Evolutionary conservation across 441 rosid species (phyloP), one percentile per base, ranked within the genome.

Genomic region (Pelargonium citronellum): DNA sequence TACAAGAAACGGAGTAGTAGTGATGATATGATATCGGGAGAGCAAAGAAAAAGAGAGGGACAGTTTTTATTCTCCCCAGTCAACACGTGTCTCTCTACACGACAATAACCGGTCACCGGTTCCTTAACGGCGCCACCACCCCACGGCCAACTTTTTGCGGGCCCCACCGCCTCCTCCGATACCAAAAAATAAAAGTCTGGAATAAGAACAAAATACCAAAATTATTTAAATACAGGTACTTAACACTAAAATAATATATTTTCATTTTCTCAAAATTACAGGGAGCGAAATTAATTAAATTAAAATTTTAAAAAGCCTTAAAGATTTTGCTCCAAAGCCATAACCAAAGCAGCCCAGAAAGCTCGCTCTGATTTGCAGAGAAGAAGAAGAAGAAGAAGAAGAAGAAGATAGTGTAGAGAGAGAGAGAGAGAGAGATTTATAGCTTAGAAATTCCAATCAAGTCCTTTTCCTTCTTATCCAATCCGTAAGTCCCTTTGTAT

Each of bases 331-430:
- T 76, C 69, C 79, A 47, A 81, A 75, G 79, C 85, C 83, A 78
- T 83, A 83, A 70, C 68, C 79, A 66, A 69, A 76, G 64, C 55
- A 64, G 57, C 24, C 58, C 72, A 55, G 5, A 64, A 16, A 71
- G 80, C 72, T 71, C 67, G 76, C 69, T 87, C 90, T 86, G 91
- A 83, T 91, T 88, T 84, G 89, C 92, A 84, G 84, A 80, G 90
- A 80, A 30, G 37, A 30, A 30, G 37, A 87, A 81, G 89, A 80
- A 81, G 75, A 84, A 81, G 84, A 53, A 55, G 22, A 16, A 16
- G 24, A 58, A 57, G 63, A 16, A 7, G 41, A 46, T 5, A 12
- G 72, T 12, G 8, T 20, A 20, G 53, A 5, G 15, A 3, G 39
- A 39, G 30, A 62, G 72, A 72, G 70, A 76, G 67, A 69, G 30